Evolutionary conservation across 768 basidiomycete species (phyloP).

Genomic region (Termitomyces sp.): DNA sequence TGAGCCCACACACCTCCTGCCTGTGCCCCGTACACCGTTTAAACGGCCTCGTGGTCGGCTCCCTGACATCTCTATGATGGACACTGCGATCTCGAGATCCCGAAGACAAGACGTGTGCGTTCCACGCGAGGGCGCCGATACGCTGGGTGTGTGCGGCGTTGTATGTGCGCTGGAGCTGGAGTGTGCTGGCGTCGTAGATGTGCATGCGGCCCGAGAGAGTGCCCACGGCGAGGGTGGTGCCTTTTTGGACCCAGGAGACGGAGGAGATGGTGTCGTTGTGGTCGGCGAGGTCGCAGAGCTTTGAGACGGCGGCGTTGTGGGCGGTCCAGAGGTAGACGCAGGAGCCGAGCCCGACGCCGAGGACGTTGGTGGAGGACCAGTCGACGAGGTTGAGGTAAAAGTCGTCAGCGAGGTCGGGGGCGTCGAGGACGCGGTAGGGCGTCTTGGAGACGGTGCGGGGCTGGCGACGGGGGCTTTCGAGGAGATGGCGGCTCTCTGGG

Average conservation of each 20-base stretch:
- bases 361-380: conserved; percentile 93
- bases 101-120: conserved; percentile 78
- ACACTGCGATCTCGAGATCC: conserved; percentile 91
- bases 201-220: conserved; percentile 87
- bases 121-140: conserved; percentile 95
- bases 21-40: conserved; percentile 70
- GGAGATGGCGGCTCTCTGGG: conserved; percentile 72
- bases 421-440: conserved; percentile 95
- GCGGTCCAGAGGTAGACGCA: conserved; percentile 99
- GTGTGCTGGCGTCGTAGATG: conserved; percentile 87
- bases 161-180: conserved; percentile 77
- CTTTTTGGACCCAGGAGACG: conserved; percentile 92
- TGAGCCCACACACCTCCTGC: conserved; percentile 95
- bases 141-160: conserved; percentile 81
- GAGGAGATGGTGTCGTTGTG: conserved; percentile 77
- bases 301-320: conserved; percentile 87
- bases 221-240: conserved; percentile 88
- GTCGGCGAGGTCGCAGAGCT: conserved; percentile 78
- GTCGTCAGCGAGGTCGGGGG: conserved; percentile 95
- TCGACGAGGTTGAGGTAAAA: conserved; percentile 98
- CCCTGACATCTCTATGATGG: conserved; percentile 89
- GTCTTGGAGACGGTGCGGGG: conserved; percentile 88
- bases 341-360: conserved; percentile 87
- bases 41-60: conserved; percentile 59
- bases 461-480: conserved; percentile 80